Evolutionary conservation across 306 rosid species (phyloP).

Genomic region (Vigna nakashimae): DNA sequence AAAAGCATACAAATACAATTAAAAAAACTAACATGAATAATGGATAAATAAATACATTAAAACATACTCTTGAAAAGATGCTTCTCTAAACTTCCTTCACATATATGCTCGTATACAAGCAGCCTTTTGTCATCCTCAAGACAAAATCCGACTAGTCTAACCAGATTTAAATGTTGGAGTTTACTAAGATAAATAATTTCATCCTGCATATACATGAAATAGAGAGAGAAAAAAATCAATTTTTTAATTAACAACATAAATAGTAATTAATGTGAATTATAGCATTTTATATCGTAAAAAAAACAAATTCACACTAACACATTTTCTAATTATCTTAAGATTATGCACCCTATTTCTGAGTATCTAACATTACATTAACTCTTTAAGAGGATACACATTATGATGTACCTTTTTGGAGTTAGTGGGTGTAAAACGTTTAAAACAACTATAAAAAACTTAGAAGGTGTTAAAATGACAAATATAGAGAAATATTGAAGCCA

Average conservation of each 20-base stretch:
- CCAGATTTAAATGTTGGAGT: slow-evolving; percentile 62
- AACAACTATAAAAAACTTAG: no score
- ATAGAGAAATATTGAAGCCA: no score
- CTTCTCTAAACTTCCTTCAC: slow-evolving; percentile 75
- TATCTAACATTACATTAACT: not conserved
- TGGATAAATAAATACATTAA: not conserved
- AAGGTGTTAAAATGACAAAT: no score
- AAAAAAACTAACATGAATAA: not conserved
- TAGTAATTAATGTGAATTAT: not conserved
- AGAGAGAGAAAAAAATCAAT: not conserved
- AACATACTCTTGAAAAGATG: slow-evolving; percentile 61
- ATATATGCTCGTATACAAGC: slow-evolving; percentile 71
- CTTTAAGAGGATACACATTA: not conserved
- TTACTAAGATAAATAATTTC: slow-evolving; percentile 68
- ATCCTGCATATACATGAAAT: slow-evolving; percentile 54
- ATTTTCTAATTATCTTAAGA: no score
- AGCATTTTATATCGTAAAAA: not conserved
- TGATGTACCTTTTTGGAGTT: no score
- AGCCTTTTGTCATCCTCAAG: slow-evolving; percentile 66
- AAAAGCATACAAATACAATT: not conserved
- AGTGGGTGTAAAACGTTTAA: no score
- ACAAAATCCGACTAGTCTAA: slow-evolving; percentile 66
- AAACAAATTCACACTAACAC: not conserved
- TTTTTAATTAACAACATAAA: not conserved
- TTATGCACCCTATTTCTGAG: not conserved